A percentile compares a stretch with the other conserved stretches of the same genome.
phyloP scores from a whole-genome alignment of 495 filamentous ascomycete species.

The Delitschia confertaspora region DNA sequence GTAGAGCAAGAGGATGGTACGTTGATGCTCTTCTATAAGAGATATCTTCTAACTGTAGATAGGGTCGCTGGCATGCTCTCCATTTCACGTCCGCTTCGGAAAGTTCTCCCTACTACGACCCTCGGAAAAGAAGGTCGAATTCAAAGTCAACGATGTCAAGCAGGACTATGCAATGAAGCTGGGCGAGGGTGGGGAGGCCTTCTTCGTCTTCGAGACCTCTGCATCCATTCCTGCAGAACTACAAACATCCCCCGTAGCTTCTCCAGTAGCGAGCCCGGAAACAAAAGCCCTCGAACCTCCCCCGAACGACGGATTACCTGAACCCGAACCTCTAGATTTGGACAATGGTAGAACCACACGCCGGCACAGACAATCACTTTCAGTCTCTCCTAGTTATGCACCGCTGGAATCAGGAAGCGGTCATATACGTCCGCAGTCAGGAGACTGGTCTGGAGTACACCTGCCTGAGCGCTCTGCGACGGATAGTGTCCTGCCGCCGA shows the following conservation, averaged over 20 bases:
- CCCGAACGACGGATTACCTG: conserved; percentile 52
- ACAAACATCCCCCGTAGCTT: conserved; percentile 89
- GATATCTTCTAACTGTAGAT: not conserved
- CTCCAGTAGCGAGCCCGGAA: conserved; percentile 72
- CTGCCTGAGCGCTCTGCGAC: conserved; percentile 17
- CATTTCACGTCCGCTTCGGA: conserved; percentile 97
- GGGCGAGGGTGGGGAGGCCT: conserved; percentile 93
- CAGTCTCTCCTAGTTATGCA: conserved; percentile 21
- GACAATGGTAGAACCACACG: conserved; percentile 33
- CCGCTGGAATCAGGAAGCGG: conserved; percentile 46
- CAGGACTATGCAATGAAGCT: conserved; percentile 97
- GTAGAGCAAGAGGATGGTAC: conserved; percentile 93
- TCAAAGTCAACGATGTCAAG: conserved; percentile 84
- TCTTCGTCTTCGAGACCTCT: conserved; percentile 95
- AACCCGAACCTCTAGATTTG: conserved; percentile 78
- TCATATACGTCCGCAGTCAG: conserved; percentile 27
- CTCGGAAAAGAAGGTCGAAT: conserved; percentile 98
- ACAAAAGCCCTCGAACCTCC: conserved; percentile 46
- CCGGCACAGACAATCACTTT: conserved; percentile 14
- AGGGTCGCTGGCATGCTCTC: conserved; percentile 78
- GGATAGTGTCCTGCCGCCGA: conserved; percentile 24
- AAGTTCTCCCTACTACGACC: conserved; percentile 95
- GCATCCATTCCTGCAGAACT: conserved; percentile 78
- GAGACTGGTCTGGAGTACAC: conserved; percentile 24
- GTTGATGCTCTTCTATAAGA: conserved; percentile 6